A percentile compares a stretch with the other conserved stretches of the same genome.
These are phyloP conservation scores for Vitis hybrid DNA, from an alignment of 177 flowering plant genomes.

Conservation along the genomic window DNA sequence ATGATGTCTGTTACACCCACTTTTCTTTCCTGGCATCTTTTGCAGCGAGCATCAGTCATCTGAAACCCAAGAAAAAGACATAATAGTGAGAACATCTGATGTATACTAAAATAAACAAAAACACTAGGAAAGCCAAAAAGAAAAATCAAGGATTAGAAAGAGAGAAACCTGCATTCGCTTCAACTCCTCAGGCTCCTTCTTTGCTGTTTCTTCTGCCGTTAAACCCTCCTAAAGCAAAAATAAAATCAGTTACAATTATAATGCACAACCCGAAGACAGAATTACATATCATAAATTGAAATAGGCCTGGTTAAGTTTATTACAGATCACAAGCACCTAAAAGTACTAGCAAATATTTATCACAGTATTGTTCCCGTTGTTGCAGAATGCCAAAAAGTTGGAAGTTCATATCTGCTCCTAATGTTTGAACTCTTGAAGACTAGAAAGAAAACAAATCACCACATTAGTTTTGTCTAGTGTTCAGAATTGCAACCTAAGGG, in stretches of 20 bases:
- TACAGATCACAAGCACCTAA: too few species aligned
- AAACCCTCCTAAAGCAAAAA: conserved; percentile 66
- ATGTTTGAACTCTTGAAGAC: too few species aligned
- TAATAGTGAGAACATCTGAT: neutral
- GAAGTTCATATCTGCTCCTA: too few species aligned
- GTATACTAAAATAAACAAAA: neutral
- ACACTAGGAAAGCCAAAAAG: neutral
- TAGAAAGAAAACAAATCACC: too few species aligned
- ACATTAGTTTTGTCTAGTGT: too few species aligned
- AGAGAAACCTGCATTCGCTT: conserved; percentile 70
- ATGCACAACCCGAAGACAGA: too few species aligned
- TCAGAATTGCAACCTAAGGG: too few species aligned
- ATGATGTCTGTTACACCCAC: conserved; percentile 87
- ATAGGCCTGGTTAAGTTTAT: too few species aligned
- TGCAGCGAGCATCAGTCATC: conserved; percentile 97
- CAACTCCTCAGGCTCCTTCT: conserved; percentile 76
- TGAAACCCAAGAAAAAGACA: conserved; percentile 23
- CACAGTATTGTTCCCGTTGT: too few species aligned
- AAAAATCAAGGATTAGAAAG: neutral
- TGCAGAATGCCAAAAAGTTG: too few species aligned
- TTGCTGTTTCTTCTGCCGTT: conserved; percentile 72
- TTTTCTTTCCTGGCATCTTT: conserved; percentile 75
- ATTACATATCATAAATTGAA: too few species aligned
- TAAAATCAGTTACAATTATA: neutral
- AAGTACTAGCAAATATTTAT: too few species aligned